These are phyloP conservation scores for Aspergillus fumigatus DNA, from an alignment of 2,329 filamentous ascomycete species.

Conservation along the genomic window DNA sequence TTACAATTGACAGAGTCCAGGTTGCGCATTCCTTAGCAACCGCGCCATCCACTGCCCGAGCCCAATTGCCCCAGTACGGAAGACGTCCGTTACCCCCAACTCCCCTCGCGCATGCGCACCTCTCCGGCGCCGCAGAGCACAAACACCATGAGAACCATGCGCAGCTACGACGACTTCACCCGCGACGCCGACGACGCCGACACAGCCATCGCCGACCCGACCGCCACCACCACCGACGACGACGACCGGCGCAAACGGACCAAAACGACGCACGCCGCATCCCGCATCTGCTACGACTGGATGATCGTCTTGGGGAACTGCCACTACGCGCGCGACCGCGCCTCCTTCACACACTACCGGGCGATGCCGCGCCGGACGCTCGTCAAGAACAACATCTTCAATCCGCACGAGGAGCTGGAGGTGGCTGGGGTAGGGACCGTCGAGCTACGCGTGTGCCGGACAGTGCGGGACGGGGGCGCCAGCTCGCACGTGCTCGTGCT, in stretches of 20 bases:
- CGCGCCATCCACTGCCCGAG: no score
- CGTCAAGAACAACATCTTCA: constrained; percentile 20
- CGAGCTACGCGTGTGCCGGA: constrained; percentile 23
- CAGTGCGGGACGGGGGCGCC: constrained; percentile 14
- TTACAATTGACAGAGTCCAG: no score
- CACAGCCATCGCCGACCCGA: no score
- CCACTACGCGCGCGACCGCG: constrained; percentile 31
- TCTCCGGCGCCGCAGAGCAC: neutral
- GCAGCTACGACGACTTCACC: constrained; percentile 8
- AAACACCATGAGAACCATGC: neutral
- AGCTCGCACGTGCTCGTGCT: constrained; percentile 22
- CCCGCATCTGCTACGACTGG: constrained; percentile 35
- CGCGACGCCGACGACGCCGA: constrained; percentile 2
- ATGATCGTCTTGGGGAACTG: constrained; percentile 26
- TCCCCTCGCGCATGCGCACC: neutral
- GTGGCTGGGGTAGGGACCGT: constrained; percentile 32
- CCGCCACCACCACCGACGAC: neutral
- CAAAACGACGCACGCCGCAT: constrained; percentile 24
- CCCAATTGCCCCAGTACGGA: neutral
- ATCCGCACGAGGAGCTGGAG: constrained; percentile 18
- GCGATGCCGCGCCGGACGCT: constrained; percentile 11
- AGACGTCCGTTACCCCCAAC: neutral
- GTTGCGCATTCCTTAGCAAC: neutral
- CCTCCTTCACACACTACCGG: constrained; percentile 28
- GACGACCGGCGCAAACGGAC: constrained; percentile 9